Conservation (phyloP, 179 eudicot species). For the Sideroxylon spinosum region DNA sequence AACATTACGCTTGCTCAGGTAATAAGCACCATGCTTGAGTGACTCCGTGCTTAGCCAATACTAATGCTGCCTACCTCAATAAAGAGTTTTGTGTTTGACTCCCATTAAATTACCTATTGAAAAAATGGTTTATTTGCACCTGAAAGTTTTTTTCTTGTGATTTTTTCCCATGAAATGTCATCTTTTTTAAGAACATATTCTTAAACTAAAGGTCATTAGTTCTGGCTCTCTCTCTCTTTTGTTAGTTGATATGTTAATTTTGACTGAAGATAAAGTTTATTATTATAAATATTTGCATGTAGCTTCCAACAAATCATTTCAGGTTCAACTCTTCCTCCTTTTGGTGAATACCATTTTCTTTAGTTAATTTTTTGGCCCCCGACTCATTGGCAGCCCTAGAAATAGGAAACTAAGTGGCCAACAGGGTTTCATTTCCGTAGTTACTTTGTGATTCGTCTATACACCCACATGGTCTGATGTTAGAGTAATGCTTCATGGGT, state of each 20-base stretch:
- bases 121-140: not conserved
- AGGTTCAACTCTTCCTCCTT: not conserved
- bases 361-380: not conserved
- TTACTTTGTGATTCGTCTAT: not conserved
- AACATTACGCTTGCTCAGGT: slow-evolving; percentile 98
- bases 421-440: not conserved
- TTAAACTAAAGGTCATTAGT: not conserved
- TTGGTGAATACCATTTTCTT: not conserved
- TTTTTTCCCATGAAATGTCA: not conserved
- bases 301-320: too few relatives aligned
- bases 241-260: not conserved
- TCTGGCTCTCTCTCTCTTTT: not conserved
- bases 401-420: not conserved
- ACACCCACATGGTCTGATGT: not conserved
- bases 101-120: not conserved
- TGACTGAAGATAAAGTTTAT: not conserved
- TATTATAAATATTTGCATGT: not conserved
- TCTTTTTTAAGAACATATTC: not conserved
- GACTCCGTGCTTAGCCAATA: not conserved
- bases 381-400: not conserved
- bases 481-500: not conserved
- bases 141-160: slow-evolving; percentile 3
- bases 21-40: slow-evolving; percentile 1
- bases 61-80: not conserved
- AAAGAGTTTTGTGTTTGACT: not conserved